Percentiles rank a stretch among this genome's conserved stretches.
These are phyloP conservation scores for Kazachstania africana DNA, from an alignment of 805 yeast genomes.

Conservation along the genomic window DNA sequence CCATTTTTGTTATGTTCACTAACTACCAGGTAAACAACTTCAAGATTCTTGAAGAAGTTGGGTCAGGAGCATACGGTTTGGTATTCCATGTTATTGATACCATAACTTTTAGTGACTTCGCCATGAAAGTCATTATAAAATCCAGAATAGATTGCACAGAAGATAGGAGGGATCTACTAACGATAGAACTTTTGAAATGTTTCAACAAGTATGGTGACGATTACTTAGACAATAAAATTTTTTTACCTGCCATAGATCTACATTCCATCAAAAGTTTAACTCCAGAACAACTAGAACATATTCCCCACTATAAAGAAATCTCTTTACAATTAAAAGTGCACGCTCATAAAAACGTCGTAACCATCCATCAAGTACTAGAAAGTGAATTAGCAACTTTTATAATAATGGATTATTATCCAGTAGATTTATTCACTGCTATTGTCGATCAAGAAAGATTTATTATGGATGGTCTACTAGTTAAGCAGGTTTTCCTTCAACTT, in stretches of 20 bases:
- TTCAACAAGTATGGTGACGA: too few relatives aligned
- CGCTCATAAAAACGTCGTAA: conserved; percentile 63
- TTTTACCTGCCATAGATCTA: conserved; percentile 22
- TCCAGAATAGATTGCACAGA: conserved; percentile 11
- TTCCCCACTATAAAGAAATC: conserved; percentile 48
- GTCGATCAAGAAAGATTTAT: conserved; percentile 59
- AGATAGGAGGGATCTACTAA: conserved; percentile 15
- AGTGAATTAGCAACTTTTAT: conserved; percentile 49
- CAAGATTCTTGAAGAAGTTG: conserved; percentile 26
- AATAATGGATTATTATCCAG: conserved; percentile 78
- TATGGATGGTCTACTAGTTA: conserved; percentile 38
- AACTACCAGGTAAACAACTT: conserved; percentile 21
- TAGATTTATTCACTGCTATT: conserved; percentile 78
- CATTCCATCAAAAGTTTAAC: conserved; percentile 22
- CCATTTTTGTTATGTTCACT: conserved; percentile 6
- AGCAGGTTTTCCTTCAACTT: conserved; percentile 60
- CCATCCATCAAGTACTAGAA: conserved; percentile 63
- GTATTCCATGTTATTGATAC: conserved; percentile 61
- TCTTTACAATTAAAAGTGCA: conserved; percentile 66
- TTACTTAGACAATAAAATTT: conserved; percentile 8
- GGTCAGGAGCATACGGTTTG: conserved; percentile 79
- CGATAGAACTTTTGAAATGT: conserved; percentile 10
- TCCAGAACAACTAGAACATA: conserved; percentile 25
- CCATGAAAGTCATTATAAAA: conserved; percentile 61
- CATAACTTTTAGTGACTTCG: conserved; percentile 39